Evolutionary conservation across 345 rosid species (phyloP).

Genomic region (Salix viminalis): DNA sequence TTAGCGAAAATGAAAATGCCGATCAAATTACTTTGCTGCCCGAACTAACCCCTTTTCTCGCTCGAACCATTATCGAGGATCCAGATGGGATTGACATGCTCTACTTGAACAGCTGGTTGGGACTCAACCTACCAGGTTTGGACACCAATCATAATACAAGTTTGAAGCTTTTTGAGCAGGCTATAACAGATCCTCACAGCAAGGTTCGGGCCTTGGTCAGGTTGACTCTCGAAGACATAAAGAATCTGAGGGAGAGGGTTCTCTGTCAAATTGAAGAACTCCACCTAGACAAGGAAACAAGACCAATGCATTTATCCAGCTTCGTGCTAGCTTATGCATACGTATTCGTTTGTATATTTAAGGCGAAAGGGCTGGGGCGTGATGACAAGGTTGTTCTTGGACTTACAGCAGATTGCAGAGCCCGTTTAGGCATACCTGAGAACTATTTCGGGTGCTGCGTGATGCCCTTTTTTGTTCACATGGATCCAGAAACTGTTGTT

Average conservation of each 20-base stretch:
- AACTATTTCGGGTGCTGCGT: constrained; percentile 37
- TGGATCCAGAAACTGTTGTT: neutral
- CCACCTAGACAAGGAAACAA: neutral
- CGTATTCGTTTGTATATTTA: constrained; percentile 11
- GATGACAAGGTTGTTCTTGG: constrained; percentile 1
- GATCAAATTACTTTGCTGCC: neutral
- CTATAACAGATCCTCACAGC: neutral
- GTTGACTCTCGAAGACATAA: constrained; percentile 20
- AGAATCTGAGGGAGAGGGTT: constrained; percentile 15
- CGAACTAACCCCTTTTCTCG: constrained; percentile 23
- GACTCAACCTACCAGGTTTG: neutral
- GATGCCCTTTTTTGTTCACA: too few species aligned
- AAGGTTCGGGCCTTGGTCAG: constrained; percentile 18
- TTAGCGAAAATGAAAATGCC: neutral
- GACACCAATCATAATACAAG: neutral
- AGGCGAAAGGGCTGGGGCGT: constrained; percentile 10
- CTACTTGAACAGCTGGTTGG: neutral
- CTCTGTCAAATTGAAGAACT: neutral
- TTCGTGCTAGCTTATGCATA: constrained; percentile 25
- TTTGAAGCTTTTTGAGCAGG: neutral
- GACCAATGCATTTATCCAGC: constrained; percentile 23
- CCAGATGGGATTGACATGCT: neutral
- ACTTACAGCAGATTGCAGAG: constrained; percentile 27
- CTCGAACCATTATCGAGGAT: constrained; percentile 23
- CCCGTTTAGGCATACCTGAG: constrained; percentile 17